A percentile compares a stretch with the other conserved stretches of the same genome.
phyloP scores from a whole-genome alignment of 306 rosid genomes.

The Hippophae gyantsensis region DNA sequence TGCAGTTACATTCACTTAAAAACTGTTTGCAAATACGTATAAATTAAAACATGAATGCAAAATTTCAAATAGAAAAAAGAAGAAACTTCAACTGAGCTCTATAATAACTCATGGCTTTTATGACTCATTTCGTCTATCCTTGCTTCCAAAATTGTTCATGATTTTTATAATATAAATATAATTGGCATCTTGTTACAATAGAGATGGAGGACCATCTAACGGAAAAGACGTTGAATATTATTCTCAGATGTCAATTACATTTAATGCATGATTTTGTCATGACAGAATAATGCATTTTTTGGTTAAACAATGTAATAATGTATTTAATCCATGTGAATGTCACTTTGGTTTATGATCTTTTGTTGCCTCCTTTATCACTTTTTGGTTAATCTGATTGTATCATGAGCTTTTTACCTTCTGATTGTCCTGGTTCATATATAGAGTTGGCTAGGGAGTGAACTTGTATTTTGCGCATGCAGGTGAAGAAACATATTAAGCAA shows the following conservation, averaged over 20 bases:
- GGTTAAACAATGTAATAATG: too few species aligned
- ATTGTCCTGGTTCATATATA: not conserved
- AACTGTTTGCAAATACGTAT: too few species aligned
- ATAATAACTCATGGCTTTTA: not conserved
- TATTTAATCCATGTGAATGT: too few species aligned
- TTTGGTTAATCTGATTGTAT: not conserved
- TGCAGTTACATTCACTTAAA: too few species aligned
- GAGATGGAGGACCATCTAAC: not conserved
- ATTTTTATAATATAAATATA: too few species aligned
- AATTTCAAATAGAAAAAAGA: too few species aligned
- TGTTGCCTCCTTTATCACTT: not conserved
- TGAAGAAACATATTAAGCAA: slow-evolving; percentile 89
- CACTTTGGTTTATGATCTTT: not conserved
- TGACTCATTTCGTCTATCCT: not conserved
- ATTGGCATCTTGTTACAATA: not conserved
- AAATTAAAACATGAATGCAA: not conserved
- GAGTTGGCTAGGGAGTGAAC: not conserved
- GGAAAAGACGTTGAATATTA: too few species aligned
- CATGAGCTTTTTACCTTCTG: not conserved
- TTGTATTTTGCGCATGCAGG: slow-evolving; percentile 27
- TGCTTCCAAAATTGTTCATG: not conserved
- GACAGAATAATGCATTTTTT: too few species aligned
- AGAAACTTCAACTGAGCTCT: not conserved
- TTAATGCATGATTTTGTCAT: too few species aligned
- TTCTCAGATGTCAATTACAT: not conserved